These are phyloP conservation scores for Linum trigynum DNA, from an alignment of 345 rosid genomes.

Conservation along the genomic window DNA sequence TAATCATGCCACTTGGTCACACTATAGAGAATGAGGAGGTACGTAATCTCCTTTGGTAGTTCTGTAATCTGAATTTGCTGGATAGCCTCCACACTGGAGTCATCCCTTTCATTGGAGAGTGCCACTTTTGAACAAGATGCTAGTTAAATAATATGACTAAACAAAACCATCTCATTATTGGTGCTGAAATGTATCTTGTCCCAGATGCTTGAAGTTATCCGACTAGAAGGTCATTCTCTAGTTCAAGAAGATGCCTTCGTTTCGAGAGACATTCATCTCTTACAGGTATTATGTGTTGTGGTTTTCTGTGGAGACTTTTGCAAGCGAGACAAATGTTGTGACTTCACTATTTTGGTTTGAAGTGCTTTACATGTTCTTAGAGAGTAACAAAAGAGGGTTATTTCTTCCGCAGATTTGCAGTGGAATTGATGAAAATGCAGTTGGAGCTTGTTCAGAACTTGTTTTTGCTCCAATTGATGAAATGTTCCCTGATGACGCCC, in stretches of 20 bases:
- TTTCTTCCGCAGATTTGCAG: constrained; percentile 60
- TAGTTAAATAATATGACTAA: background rate
- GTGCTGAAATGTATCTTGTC: background rate
- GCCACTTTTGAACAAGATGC: background rate
- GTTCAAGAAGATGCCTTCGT: constrained; percentile 91
- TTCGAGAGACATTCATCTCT: constrained; percentile 84
- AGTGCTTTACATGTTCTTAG: too few species aligned
- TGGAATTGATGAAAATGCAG: constrained; percentile 87
- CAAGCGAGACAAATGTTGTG: too few species aligned
- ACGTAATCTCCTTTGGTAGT: constrained; percentile 13
- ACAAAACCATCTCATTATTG: background rate
- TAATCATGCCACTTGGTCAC: constrained; percentile 94
- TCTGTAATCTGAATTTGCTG: background rate
- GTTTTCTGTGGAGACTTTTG: too few species aligned
- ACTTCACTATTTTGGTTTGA: too few species aligned
- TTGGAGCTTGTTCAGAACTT: constrained; percentile 86
- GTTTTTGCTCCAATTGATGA: constrained; percentile 97
- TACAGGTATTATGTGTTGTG: constrained; percentile 50
- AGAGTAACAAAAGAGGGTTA: too few species aligned
- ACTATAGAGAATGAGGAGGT: constrained; percentile 98
- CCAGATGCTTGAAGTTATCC: constrained; percentile 88
- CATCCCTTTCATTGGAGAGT: too few species aligned
- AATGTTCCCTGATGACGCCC: constrained; percentile 97
- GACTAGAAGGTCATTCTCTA: constrained; percentile 91
- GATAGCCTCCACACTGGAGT: background rate